These are phyloP conservation scores for Cladobotryum protrusum DNA, from an alignment of 2,329 filamentous ascomycete species.

Conservation along the genomic window DNA sequence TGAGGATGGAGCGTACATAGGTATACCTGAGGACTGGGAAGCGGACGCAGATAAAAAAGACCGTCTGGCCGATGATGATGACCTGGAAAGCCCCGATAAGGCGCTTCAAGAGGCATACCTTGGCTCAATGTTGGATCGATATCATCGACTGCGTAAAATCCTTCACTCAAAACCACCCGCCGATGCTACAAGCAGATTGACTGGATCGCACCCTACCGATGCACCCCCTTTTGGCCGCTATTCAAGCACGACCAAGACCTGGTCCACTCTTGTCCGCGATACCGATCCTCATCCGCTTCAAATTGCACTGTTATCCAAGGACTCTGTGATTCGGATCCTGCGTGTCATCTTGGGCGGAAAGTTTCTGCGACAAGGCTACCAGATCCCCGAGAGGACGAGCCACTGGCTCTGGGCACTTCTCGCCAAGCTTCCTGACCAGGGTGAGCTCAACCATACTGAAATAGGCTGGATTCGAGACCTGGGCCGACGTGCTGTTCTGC, in stretches of 20 bases:
- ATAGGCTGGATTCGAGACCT: constrained; percentile 72
- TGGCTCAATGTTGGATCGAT: constrained; percentile 57
- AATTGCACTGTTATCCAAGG: constrained; percentile 59
- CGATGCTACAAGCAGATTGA: constrained; percentile 46
- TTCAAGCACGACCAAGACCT: constrained; percentile 43
- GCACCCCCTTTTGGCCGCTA: constrained; percentile 48
- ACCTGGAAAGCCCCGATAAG: constrained; percentile 24
- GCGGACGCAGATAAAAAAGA: constrained; percentile 25
- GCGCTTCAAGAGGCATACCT: constrained; percentile 62
- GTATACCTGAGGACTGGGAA: constrained; percentile 39
- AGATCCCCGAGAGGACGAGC: constrained; percentile 61
- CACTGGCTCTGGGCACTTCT: constrained; percentile 83
- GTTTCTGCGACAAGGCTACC: constrained; percentile 53
- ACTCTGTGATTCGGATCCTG: constrained; percentile 60
- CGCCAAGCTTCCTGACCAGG: constrained; percentile 65
- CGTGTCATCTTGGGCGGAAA: constrained; percentile 59
- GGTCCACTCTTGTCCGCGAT: constrained; percentile 45
- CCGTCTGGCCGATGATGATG: constrained; percentile 19
- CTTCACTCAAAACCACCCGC: constrained; percentile 52
- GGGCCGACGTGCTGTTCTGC: constrained; percentile 65
- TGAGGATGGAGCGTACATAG: constrained; percentile 73
- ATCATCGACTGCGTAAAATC: constrained; percentile 54
- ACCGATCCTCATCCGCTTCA: constrained; percentile 54
- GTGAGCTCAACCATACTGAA: constrained; percentile 68
- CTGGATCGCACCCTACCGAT: constrained; percentile 46